Percentiles rank a stretch among this genome's conserved stretches.
Conservation (phyloP, 1,284 basidiomycete species). For the Ceratobasidium sp. region DNA sequence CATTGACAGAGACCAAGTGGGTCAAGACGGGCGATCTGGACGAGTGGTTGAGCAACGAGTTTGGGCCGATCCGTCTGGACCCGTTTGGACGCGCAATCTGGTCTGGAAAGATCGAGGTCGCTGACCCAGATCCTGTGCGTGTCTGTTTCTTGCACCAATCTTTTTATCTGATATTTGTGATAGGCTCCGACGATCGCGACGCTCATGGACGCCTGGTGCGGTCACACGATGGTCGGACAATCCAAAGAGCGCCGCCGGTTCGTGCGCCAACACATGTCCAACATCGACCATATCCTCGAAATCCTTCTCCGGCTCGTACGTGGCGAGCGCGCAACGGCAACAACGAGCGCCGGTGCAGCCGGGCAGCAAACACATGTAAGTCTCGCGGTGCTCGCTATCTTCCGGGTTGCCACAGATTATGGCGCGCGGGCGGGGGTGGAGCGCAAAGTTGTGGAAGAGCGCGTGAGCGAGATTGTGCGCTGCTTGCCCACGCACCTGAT, state of each 20-base stretch:
- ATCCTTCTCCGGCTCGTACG: slow-evolving; percentile 89
- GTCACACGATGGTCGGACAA: slow-evolving; percentile 78
- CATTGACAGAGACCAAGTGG: slow-evolving; percentile 95
- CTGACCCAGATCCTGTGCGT: slow-evolving; percentile 93
- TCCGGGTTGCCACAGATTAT: slow-evolving; percentile 83
- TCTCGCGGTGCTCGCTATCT: slow-evolving; percentile 89
- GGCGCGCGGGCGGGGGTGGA: slow-evolving; percentile 75
- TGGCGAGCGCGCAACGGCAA: slow-evolving; percentile 81
- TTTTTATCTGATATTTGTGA: slow-evolving; percentile 32
- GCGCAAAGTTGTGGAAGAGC: slow-evolving; percentile 76
- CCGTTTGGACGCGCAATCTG: slow-evolving; percentile 65
- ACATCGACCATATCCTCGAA: slow-evolving; percentile 87
- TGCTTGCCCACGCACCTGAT: slow-evolving; percentile 85
- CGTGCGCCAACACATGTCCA: slow-evolving; percentile 84
- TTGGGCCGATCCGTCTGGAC: slow-evolving; percentile 67
- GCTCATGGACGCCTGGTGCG: slow-evolving; percentile 87
- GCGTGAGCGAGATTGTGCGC: slow-evolving; percentile 88
- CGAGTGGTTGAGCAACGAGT: slow-evolving; percentile 91
- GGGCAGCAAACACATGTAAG: slow-evolving; percentile 91
- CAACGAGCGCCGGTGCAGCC: slow-evolving; percentile 56
- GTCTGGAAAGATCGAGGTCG: slow-evolving; percentile 91
- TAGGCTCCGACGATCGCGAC: slow-evolving; percentile 92
- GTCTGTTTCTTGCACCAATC: background rate
- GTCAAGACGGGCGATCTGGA: slow-evolving; percentile 92
- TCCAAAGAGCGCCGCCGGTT: slow-evolving; percentile 85